A percentile compares a stretch with the other conserved stretches of the same genome.
Evolutionary conservation across 305 asterid species (phyloP).

Genomic region (Fraxinus ornus): DNA sequence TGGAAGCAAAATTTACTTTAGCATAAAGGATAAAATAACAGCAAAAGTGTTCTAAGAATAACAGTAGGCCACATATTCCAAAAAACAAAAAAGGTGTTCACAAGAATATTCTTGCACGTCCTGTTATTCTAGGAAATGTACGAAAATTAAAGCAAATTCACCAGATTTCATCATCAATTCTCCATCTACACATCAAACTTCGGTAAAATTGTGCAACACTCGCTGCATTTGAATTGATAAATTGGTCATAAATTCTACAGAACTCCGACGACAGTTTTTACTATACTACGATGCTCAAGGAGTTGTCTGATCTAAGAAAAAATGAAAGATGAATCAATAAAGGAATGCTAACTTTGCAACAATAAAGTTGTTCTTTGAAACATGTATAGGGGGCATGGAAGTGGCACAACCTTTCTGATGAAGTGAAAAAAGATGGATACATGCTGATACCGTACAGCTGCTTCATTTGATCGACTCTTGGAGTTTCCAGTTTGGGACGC

Average conservation of each 20-base stretch:
- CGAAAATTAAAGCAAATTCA: background rate
- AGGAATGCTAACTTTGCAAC: background rate
- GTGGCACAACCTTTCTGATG: background rate
- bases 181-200: background rate
- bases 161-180: background rate
- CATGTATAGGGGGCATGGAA: background rate
- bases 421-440: background rate
- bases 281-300: background rate
- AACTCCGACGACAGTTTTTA: background rate
- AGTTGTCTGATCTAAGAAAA: background rate
- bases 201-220: background rate
- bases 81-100: background rate
- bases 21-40: background rate
- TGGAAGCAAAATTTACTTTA: background rate
- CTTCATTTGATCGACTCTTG: background rate
- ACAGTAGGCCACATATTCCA: background rate
- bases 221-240: background rate
- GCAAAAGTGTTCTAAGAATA: background rate
- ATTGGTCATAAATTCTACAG: background rate
- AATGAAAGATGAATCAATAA: background rate
- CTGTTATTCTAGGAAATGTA: background rate
- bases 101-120: background rate
- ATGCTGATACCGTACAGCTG: background rate
- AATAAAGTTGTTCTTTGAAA: background rate
- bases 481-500: background rate